Conservation (phyloP, 345 rosid species). For the Eucalyptus curtisii region DNA sequence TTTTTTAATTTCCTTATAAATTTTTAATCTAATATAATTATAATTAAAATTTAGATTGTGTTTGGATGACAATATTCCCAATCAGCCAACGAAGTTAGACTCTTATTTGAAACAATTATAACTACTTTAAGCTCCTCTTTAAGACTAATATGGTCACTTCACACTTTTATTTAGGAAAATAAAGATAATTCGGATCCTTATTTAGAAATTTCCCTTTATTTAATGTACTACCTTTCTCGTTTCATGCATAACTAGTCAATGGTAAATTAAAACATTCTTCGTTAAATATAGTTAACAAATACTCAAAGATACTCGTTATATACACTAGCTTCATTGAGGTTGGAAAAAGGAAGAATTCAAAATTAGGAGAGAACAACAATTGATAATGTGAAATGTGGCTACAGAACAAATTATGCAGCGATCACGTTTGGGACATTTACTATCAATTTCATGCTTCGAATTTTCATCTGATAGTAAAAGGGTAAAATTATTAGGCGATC, state of each 20-base stretch:
- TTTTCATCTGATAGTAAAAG: neutral
- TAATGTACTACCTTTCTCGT: neutral
- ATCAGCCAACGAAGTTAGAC: rapidly evolving
- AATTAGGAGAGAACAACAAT: neutral
- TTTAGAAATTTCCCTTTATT: neutral
- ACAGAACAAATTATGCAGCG: neutral
- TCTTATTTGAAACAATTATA: no score
- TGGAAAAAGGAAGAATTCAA: neutral
- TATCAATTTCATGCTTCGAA: neutral
- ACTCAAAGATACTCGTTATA: neutral
- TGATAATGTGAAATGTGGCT: neutral
- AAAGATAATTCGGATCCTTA: rapidly evolving
- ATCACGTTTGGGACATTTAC: neutral
- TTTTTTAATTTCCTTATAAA: no score
- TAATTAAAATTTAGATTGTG: no score
- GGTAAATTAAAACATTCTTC: neutral
- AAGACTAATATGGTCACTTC: rapidly evolving
- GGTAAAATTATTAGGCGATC: neutral
- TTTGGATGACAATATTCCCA: rapidly evolving
- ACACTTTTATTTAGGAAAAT: rapidly evolving
- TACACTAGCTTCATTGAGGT: neutral
- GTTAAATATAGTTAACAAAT: neutral
- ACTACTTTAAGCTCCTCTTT: rapidly evolving
- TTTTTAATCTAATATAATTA: no score
- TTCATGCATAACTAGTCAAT: neutral